Evolutionary conservation across 306 rosid genomes (phyloP), one percentile per base, ranked within the genome.

Genomic region (cucumber (Cucumis sativus)): DNA sequence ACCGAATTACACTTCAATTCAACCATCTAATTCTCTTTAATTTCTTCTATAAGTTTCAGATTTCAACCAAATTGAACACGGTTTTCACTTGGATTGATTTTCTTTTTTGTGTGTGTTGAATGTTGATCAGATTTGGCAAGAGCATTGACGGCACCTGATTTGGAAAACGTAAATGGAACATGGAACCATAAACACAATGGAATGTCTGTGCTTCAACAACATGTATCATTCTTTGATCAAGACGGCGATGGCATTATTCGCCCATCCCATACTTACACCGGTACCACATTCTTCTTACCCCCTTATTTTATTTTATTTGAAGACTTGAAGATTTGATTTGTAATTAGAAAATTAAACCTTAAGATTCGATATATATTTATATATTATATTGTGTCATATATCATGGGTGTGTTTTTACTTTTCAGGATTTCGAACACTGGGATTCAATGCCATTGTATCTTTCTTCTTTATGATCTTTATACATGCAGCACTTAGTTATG

Each of bases 151-250:
- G 95, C 97, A 8, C 81, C 97, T 54, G 93, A 89, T 74, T 39
- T 86, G 9, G 91, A 88, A n/a, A 89, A 92, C 75, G 77, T 83
- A 35, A 82, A 89, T 80, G 97, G 96, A 12, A 92, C 97, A 0
- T 74, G 83, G 84, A 85, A 82, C 15, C 93, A 89, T 83, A 83
- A 81, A 18, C 93, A 92, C 77, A 64, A 85, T 1, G 74, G 88
- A 77, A 87, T 89, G 95, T 84, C 91, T 0, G 93, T 92, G 55
- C 97, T 92, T 83, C 96, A 92, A 74, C 97, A 92, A 45, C 97
- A 92, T 65, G 96, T 40, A 6, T 70, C 96, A 40, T 92, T 92
- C 80, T 92, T 89, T 21, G 97, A 92, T 75, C 84, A 83, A 21
- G 84, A 92, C 84, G 82, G 83, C 1, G 91, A 92, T 66, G 97